Percentiles rank a stretch among this genome's conserved stretches.
phyloP scores from a whole-genome alignment of 1,284 basidiomycete species.

The Inonotus obliquus region DNA sequence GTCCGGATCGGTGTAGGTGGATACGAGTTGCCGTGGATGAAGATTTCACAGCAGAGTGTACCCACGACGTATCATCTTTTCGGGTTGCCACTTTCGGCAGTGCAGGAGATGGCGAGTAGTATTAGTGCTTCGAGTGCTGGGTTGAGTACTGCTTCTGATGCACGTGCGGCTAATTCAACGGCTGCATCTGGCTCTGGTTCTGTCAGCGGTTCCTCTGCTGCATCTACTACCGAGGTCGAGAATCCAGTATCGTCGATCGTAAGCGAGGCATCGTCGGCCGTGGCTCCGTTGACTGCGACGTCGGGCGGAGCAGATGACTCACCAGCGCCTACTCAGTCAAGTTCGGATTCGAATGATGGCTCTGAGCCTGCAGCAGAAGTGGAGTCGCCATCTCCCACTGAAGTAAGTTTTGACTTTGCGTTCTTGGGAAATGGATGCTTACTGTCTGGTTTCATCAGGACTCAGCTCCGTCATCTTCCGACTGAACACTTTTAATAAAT shows the following conservation, averaged over 20 bases:
- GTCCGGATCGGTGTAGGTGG: slow-evolving; percentile 28
- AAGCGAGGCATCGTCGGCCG: background rate
- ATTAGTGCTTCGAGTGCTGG: slow-evolving; percentile 10
- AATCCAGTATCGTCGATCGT: background rate
- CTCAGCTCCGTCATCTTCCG: too few species aligned
- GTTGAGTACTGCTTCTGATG: background rate
- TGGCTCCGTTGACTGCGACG: background rate
- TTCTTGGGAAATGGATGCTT: too few species aligned
- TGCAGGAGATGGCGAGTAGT: slow-evolving; percentile 9
- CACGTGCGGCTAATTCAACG: background rate
- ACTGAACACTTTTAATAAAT: background rate
- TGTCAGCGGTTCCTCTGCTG: background rate
- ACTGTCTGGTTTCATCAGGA: too few species aligned
- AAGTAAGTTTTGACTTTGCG: background rate
- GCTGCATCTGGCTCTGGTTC: background rate
- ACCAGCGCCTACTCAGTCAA: background rate
- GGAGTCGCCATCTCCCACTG: background rate
- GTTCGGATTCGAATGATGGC: background rate
- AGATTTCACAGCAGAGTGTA: slow-evolving; percentile 18
- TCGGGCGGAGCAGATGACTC: background rate
- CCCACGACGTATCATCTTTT: slow-evolving; percentile 19
- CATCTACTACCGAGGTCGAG: background rate
- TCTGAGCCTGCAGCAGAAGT: background rate
- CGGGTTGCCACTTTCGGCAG: slow-evolving; percentile 5
- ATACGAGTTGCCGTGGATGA: slow-evolving; percentile 23